Evolutionary conservation across 169 alveolate genomes (phyloP).

Genomic region (Cryptosporidium meleagridis): DNA sequence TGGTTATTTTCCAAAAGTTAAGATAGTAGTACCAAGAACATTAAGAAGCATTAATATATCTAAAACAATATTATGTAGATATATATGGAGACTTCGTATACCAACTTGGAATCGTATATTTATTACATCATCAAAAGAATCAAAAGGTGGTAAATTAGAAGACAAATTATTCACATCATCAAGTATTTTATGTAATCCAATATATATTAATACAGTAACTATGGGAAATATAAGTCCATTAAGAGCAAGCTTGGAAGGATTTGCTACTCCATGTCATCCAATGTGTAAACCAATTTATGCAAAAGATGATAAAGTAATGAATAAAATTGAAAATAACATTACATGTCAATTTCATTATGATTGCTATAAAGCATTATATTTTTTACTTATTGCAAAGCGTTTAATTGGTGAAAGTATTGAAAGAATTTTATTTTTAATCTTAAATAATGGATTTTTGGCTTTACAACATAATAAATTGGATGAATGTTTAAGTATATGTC

Average conservation of each 20-base stretch:
- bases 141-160: background rate
- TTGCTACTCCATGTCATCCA: constrained; percentile 75
- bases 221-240: constrained; percentile 52
- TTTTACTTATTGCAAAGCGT: constrained; percentile 10
- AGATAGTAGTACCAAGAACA: constrained; percentile 65
- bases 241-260: constrained; percentile 68
- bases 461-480: constrained; percentile 68
- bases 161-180: constrained; percentile 40
- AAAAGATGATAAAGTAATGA: constrained; percentile 4
- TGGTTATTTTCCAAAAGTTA: constrained; percentile 61
- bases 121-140: constrained; percentile 31
- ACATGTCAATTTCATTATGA: constrained; percentile 57
- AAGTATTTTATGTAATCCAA: constrained; percentile 49
- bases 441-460: constrained; percentile 59
- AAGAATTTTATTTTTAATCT: constrained; percentile 13
- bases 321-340: constrained; percentile 7
- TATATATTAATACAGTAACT: constrained; percentile 48
- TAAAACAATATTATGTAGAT: constrained; percentile 40
- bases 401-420: constrained; percentile 53
- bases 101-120: constrained; percentile 52
- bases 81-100: constrained; percentile 53
- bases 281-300: constrained; percentile 29
- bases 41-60: constrained; percentile 61
- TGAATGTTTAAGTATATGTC: constrained; percentile 70
- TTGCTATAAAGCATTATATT: constrained; percentile 38